Base-by-base conservation (phyloP, 108 stramenopile genomes). In the Nitzschia inconspicua region DNA sequence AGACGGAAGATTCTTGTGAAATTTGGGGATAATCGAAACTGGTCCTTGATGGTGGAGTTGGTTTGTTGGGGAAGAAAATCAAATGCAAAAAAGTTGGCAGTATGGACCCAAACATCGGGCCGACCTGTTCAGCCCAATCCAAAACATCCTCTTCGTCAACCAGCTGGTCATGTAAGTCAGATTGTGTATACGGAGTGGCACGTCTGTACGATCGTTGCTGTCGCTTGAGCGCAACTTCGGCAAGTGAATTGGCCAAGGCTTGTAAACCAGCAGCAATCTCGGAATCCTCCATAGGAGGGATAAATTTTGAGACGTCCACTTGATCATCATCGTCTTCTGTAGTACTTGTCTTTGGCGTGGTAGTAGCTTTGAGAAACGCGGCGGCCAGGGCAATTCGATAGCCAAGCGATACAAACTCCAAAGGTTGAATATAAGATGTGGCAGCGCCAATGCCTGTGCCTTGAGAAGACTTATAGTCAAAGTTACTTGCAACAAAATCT, bases 101-200 rank as follows among this genome's bases (percentile, higher is more conserved):
- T 4, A 78, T 60, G 35, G 80, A 70, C 9, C 72, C 75, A 30
- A 89, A 76, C 69, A 84, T 62, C 10, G 91, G 91, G 42, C 68
- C 78, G 30, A 69, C 76, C 8, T 66, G 69, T 64, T 93, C 88
- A 27, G 77, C 72, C 86, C 85, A 93, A 35, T 60, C 84, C 11
- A 78, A 40, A 7, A 89, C 80, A 44, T 83, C 85, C 18, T 68
- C 68, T 35, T 77, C 68, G 4, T 66, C 44, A 25, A 83, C 72
- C 47, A 65, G 35, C 13, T 32, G 2, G 8, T 19, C 42, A 11
- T 27, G 27, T 0, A 39, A 23, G 29, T 39, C 20, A 8, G 36
- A n/a, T n/a, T n/a, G n/a, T n/a, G n/a, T n/a, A n/a, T n/a, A n/a
- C 14, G 51, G 55, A 2, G 18, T 39, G 18, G 28, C 42, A 9